Base-by-base conservation (phyloP, 2,329 filamentous ascomycete genomes). In the Ceratocystis colombiana region DNA sequence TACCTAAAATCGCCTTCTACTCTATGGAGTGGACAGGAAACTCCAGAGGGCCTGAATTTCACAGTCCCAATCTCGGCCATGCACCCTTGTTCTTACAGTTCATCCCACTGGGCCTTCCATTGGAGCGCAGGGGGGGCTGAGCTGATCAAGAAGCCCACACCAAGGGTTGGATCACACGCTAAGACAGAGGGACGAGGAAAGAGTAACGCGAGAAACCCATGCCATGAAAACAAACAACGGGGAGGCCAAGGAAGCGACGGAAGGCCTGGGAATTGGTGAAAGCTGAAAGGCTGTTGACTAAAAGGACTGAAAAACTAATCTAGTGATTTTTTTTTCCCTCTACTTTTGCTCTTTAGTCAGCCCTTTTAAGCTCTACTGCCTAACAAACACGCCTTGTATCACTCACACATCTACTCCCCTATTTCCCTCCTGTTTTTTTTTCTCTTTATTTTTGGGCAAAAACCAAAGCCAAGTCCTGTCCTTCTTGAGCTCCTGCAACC, bases 111-210 rank as follows among this genome's bases (percentile, higher is more conserved):
- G 15, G 28, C 33, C 8, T 30, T 15, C 33, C 30, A 17, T 59
- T 59, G 33, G 37, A 41, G 55, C 55, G 28, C 55, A 59, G 53
- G 53, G 55, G 53, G 55, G 55, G 55, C 55, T 59, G 28, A 59
- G 55, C 55, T 59, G 55, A 59, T 30, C 55, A 59, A 10, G n/a
- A 59, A 59, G 55, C 55, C 55, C 55, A 59, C 25, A 10, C 37
- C 37, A 46, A 48, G 61, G 61, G 45, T 62, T 37, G 41, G 30
- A 62, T 62, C 61, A 62, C 61, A 59, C 55, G 12, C 61, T 48
- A 62, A 46, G 61, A 46, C 37, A 46, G 41, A 45, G 41, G 41
- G 17, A 46, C 41, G 25, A 62, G 46, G 37, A 62, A 30, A 62
- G 48, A 62, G 37, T n/a, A 62, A 62, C 48, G 48, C 48, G 48